Evolutionary conservation across 2,329 filamentous ascomycete species (phyloP), one percentile per base, ranked within the genome.

Genomic region (Coniella lustricola): DNA sequence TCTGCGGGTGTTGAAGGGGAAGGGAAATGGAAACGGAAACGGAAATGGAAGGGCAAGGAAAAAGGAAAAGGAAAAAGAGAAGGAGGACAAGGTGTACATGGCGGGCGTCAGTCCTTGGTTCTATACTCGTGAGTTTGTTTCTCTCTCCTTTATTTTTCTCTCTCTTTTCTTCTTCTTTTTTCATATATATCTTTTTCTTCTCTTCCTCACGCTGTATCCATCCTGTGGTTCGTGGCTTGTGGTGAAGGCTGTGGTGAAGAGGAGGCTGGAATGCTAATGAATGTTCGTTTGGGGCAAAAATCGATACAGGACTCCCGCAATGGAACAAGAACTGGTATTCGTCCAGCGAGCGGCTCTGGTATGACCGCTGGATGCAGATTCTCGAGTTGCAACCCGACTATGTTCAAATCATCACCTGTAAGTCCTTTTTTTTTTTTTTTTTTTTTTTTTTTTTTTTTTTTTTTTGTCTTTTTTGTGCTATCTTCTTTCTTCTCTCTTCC

Each of bases 271-370:
- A n/a, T n/a, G n/a, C n/a, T n/a, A n/a, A n/a, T n/a, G n/a, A n/a
- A n/a, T n/a, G n/a, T n/a, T n/a, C n/a, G n/a, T n/a, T n/a, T n/a
- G n/a, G n/a, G n/a, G n/a, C n/a, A n/a, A n/a, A n/a, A n/a, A n/a
- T n/a, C n/a, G n/a, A n/a, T n/a, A n/a, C 14, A 53, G 51, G 48
- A 35, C 35, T 54, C 20, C 48, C 48, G 4, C 48, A 54, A 36
- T 54, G 51, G 51, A 62, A 66, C 46, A 81, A 81, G 60, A 76
- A 78, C 56, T 79, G 76, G 74, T 64, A 77, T n/a, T 79, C 70
- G 62, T 67, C 70, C 7, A 71, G 73, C 34, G 75, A 79, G 49
- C 65, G 70, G 31, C 60, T 80, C 9, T 81, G 77, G 75, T 70
- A 71, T 49, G 69, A 78, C 50, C 73, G 77, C 8, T 81, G 77